These are phyloP conservation scores for Coniferiporia weirii DNA, from an alignment of 1,284 basidiomycete species.

Conservation along the genomic window DNA sequence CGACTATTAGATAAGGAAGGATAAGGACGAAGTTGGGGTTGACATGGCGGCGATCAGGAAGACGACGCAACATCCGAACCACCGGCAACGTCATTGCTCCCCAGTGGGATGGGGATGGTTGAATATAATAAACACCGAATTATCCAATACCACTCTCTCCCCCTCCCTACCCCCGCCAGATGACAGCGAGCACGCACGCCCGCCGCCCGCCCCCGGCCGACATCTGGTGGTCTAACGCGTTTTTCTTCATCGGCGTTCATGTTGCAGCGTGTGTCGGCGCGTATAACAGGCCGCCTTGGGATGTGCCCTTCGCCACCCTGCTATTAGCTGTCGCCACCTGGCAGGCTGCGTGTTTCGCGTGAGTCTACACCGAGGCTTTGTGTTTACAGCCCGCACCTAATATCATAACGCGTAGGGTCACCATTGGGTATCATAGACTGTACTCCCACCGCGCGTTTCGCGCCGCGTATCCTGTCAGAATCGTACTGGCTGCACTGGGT, in stretches of 20 bases:
- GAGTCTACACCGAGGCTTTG: conserved; percentile 19
- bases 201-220: conserved; percentile 17
- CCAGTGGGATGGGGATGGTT: too few relatives aligned
- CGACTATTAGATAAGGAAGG: too few relatives aligned
- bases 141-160: too few relatives aligned
- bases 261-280: conserved; percentile 53
- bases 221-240: conserved; percentile 66
- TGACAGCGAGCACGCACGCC: too few relatives aligned
- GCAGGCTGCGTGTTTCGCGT: conserved; percentile 74
- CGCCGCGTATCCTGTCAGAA: conserved; percentile 49
- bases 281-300: conserved; percentile 43
- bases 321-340: conserved; percentile 52
- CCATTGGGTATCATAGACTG: conserved; percentile 71
- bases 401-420: conserved; percentile 42
- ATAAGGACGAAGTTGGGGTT: too few relatives aligned
- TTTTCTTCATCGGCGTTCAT: conserved; percentile 64
- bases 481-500: conserved; percentile 59
- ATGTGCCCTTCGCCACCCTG: conserved; percentile 42
- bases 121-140: too few relatives aligned
- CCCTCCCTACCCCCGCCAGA: too few relatives aligned
- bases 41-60: too few relatives aligned
- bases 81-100: too few relatives aligned
- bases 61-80: too few relatives aligned
- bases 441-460: conserved; percentile 72
- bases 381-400: not conserved